These are phyloP conservation scores for Taiozyma sp. DNA, from an alignment of 1,139 yeast genomes.

Conservation along the genomic window DNA sequence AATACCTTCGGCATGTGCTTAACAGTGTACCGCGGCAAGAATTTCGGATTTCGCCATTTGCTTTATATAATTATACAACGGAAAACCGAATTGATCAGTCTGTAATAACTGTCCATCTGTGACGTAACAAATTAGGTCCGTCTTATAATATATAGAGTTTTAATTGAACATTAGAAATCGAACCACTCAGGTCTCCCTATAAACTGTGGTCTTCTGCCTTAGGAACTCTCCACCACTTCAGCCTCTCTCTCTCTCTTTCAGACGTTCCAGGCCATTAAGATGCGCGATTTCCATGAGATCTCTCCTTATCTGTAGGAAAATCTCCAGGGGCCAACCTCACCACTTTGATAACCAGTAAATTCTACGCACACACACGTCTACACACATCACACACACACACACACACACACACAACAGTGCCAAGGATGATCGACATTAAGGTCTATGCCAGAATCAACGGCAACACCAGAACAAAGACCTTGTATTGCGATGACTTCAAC, in stretches of 20 bases:
- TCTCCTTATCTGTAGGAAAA: not conserved
- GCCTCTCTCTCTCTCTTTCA: not conserved
- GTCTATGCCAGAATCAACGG: not conserved
- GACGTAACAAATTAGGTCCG: no score
- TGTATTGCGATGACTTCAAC: not conserved
- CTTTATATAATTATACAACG: no score
- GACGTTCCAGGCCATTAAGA: not conserved
- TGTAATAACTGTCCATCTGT: no score
- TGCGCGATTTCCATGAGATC: not conserved
- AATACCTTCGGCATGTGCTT: not conserved
- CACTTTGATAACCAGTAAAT: not conserved
- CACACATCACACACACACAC: not conserved
- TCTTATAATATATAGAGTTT: no score
- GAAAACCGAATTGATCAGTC: no score
- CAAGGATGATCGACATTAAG: not conserved
- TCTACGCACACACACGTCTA: no score
- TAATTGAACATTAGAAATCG: no score
- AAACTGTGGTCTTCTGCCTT: no score
- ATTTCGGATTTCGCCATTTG: not conserved
- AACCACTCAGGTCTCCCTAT: no score
- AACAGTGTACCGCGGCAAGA: not conserved
- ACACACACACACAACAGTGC: not conserved
- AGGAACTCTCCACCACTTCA: no score
- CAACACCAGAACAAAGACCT: not conserved
- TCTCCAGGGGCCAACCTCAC: not conserved